Conservation (phyloP, 2,329 filamentous ascomycete species). For the Aspergillus sp. region DNA sequence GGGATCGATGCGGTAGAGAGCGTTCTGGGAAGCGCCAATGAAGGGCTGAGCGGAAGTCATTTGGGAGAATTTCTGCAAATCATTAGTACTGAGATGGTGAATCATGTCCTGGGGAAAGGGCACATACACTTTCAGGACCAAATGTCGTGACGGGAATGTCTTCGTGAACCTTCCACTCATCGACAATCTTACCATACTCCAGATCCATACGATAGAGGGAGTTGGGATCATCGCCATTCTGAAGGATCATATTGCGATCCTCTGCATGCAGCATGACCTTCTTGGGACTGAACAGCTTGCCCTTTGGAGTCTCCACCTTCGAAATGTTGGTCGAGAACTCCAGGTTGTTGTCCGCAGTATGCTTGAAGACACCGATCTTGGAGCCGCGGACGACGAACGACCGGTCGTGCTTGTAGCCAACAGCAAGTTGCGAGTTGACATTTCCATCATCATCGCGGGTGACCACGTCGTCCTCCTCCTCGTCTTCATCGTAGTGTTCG, state of each 20-base stretch:
- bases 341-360: constrained; percentile 85
- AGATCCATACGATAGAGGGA: constrained; percentile 96
- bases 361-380: constrained; percentile 98
- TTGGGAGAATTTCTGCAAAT: constrained; percentile 79
- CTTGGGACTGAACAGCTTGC: constrained; percentile 86
- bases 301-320: constrained; percentile 84
- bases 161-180: constrained; percentile 98
- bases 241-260: constrained; percentile 84
- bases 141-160: constrained; percentile 92
- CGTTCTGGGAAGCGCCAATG: constrained; percentile 87
- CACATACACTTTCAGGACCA: constrained; percentile 74
- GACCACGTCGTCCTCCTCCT: constrained; percentile 75
- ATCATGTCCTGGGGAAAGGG: background rate
- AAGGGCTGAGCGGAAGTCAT: constrained; percentile 96
- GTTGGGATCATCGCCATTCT: constrained; percentile 79
- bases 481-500: constrained; percentile 72
- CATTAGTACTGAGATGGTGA: constrained; percentile 24
- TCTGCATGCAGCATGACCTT: constrained; percentile 96
- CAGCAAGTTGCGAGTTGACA: constrained; percentile 88
- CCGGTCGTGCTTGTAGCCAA: constrained; percentile 94
- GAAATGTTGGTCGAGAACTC: constrained; percentile 98
- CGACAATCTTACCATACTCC: constrained; percentile 95
- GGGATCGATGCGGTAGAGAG: constrained; percentile 90
- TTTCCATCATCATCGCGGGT: constrained; percentile 72
- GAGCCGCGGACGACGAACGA: constrained; percentile 96